Base-by-base conservation (phyloP, 306 rosid species). In the Corylus heterophylla region DNA sequence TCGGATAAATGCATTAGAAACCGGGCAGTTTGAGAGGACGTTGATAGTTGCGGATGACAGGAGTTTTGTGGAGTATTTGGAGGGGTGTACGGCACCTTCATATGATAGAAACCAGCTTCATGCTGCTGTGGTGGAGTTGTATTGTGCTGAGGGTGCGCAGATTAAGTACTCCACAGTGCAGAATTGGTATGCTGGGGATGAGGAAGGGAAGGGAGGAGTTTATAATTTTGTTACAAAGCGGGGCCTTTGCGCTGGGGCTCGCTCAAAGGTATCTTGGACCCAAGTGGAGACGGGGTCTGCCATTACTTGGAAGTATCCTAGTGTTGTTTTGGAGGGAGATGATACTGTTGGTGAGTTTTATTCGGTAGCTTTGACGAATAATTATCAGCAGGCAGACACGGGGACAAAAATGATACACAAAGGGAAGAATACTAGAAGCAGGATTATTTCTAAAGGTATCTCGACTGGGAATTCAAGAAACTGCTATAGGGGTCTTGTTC, bases 341-440 rank as follows among this genome's bases (percentile, higher is more conserved):
- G 97, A 86, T 69, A 85, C 90, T 37, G 91, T 94, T 7, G 98
- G 98, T 5, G 97, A 94, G 81, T 94, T 94, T 81, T 94, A 94
- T 83, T 94, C 97, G 0, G 97, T 94, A 63, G 97, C 98, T 22
- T 80, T 94, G 91, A 94, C 97, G 0, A 94, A 94, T 85, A 94
- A 94, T 63, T 49, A 90, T 87, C 98, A 94, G 61, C 97, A 94
- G 80, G 98, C 97, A 1, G 98, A 94, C 68, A 94, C 98, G 0
- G 97, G 97, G 69, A 94, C 98, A 2, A 94, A 94, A 89, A 94
- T 94, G 98, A 94, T 94, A 66, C 98, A 94, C 85, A 94, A 90
- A 61, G 98, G 98, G 37, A 94, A 89, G 89, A 94, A 94, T 71
- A 90, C 98, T 1, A 89, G 80, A 74, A 94, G 98, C 75, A 89